phyloP scores from a whole-genome alignment of 768 basidiomycete genomes.

The Cyclocybe cylindracea region DNA sequence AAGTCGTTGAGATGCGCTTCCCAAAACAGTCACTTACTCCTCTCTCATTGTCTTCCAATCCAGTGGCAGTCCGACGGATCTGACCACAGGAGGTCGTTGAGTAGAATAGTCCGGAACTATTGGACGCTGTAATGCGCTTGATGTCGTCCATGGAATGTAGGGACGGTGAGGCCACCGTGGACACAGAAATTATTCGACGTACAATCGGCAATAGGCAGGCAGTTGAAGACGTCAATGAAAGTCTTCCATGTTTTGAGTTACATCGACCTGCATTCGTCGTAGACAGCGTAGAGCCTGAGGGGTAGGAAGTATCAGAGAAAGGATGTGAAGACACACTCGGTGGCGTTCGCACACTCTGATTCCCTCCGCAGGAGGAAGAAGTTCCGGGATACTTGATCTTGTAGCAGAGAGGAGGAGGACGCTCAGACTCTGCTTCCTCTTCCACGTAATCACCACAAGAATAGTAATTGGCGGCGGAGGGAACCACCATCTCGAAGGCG shows the following conservation, averaged over 20 bases:
- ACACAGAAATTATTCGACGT: conserved; percentile 99
- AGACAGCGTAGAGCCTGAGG: conserved; percentile 83
- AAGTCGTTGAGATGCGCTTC: conserved; percentile 95
- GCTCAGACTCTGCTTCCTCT: conserved; percentile 96
- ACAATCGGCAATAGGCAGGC: conserved; percentile 98
- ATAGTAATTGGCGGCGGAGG: conserved; percentile 98
- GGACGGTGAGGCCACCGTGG: conserved; percentile 89
- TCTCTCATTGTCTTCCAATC: conserved; percentile 99
- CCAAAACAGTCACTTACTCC: conserved; percentile 99
- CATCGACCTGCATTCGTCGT: conserved; percentile 99
- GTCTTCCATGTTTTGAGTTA: conserved; percentile 99
- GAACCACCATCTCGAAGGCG: conserved; percentile 99
- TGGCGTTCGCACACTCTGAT: conserved; percentile 99
- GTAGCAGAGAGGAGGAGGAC: conserved; percentile 96
- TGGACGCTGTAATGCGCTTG: conserved; percentile 93
- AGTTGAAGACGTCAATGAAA: conserved; percentile 99
- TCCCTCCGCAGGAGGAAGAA: conserved; percentile 97
- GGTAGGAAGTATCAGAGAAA: conserved; percentile 14
- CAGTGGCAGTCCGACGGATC: conserved; percentile 96
- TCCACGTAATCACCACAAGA: conserved; percentile 99
- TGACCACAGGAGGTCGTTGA: conserved; percentile 97
- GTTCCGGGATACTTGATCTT: conserved; percentile 99
- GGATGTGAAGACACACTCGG: conserved; percentile 64
- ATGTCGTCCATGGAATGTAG: conserved; percentile 98
- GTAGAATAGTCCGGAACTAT: conserved; percentile 95